Evolutionary conservation across 1,139 yeast genomes (phyloP).

Genomic region (Protomyces inundatus): DNA sequence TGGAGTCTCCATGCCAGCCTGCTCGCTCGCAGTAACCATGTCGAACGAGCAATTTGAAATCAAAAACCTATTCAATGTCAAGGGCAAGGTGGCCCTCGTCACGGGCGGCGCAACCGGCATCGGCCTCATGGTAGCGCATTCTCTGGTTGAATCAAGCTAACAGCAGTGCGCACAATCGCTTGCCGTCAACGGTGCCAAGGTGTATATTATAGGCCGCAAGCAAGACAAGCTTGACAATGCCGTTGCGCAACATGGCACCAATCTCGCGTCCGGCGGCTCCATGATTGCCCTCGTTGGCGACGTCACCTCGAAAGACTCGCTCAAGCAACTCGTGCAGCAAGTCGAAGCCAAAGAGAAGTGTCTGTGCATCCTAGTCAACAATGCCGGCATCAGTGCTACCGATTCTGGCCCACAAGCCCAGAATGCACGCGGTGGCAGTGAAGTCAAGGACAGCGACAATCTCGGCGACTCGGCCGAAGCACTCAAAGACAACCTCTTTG

Average conservation of each 20-base stretch:
- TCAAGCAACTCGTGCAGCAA: conserved; percentile 25
- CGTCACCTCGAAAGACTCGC: conserved; percentile 31
- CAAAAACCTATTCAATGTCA: conserved; percentile 30
- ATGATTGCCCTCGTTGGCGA: conserved; percentile 31
- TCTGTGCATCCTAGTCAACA: conserved; percentile 32
- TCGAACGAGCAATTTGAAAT: conserved; percentile 19
- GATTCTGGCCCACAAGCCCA: conserved; percentile 14
- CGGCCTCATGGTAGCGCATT: conserved; percentile 32
- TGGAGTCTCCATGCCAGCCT: too few relatives aligned
- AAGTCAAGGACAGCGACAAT: background rate
- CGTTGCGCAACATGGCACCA: conserved; percentile 37
- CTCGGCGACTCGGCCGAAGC: conserved; percentile 14
- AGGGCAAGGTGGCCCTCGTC: conserved; percentile 31
- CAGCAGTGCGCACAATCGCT: conserved; percentile 31
- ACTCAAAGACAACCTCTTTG: conserved; percentile 16
- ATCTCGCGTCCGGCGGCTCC: conserved; percentile 32
- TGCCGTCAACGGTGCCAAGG: conserved; percentile 43
- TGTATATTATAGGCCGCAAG: conserved; percentile 45
- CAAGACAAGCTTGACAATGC: conserved; percentile 41
- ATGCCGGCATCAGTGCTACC: conserved; percentile 31
- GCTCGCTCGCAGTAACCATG: background rate
- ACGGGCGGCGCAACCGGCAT: conserved; percentile 32
- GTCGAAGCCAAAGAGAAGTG: conserved; percentile 32
- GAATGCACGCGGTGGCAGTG: conserved; percentile 18
- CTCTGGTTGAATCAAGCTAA: conserved; percentile 31